Percentiles rank a stretch among this genome's conserved stretches.
Conservation (phyloP, 2,329 filamentous ascomycete species). For the Verticillium albo-atrum region DNA sequence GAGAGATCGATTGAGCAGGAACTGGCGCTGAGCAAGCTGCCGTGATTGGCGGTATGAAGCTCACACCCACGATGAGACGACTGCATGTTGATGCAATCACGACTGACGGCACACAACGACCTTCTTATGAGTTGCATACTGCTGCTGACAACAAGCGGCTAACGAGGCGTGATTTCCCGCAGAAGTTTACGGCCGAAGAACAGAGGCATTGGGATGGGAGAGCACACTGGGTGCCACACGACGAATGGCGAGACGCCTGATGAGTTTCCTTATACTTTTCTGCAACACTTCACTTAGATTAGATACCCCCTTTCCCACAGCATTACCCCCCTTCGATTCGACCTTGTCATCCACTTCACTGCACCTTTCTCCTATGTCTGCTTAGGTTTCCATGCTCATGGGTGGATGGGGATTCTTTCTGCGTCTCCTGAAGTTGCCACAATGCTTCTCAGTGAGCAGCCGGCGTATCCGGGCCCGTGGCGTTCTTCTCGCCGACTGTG, state of each 20-base stretch:
- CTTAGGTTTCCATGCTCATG: not conserved
- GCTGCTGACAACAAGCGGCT: not conserved
- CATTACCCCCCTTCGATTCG: slow-evolving; percentile 8
- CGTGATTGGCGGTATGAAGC: not conserved
- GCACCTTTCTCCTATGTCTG: slow-evolving; percentile 1
- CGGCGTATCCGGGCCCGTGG: slow-evolving; percentile 38
- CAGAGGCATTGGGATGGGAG: not conserved
- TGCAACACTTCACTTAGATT: slow-evolving; percentile 25
- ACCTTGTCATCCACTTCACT: not conserved
- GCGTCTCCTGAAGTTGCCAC: not conserved
- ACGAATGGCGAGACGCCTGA: not conserved
- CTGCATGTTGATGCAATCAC: not conserved
- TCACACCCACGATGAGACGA: not conserved
- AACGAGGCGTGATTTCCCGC: not conserved
- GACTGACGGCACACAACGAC: not conserved
- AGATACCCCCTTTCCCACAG: slow-evolving; percentile 32
- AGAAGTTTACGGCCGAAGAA: not conserved
- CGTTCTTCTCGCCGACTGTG: slow-evolving; percentile 54
- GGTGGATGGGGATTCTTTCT: not conserved
- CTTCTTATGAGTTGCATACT: not conserved
- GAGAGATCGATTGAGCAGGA: slow-evolving; percentile 46
- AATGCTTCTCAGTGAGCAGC: slow-evolving; percentile 24
- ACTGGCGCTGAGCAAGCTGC: slow-evolving; percentile 12
- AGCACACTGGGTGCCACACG: not conserved
- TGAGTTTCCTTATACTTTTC: slow-evolving; percentile 7